Conservation (phyloP, 1,139 yeast genomes). For the Debaryomyces psychrophilus region DNA sequence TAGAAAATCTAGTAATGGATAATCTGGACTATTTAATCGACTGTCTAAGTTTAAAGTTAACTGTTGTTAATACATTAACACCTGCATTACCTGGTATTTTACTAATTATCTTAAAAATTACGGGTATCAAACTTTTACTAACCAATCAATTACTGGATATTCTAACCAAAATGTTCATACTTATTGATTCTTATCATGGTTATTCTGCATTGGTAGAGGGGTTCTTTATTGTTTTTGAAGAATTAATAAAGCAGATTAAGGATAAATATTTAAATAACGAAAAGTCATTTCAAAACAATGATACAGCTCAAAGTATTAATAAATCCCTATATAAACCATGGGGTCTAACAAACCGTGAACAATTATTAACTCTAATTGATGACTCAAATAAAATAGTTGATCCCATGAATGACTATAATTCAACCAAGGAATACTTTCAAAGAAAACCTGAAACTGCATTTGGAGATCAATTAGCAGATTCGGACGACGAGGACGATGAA, state of each 20-base stretch:
- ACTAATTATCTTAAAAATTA: constrained; percentile 64
- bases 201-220: constrained; percentile 73
- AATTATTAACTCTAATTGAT: constrained; percentile 45
- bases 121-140: constrained; percentile 64
- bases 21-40: constrained; percentile 85
- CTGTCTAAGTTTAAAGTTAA: constrained; percentile 65
- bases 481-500: constrained; percentile 40
- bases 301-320: constrained; percentile 15
- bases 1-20: constrained; percentile 56
- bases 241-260: constrained; percentile 58
- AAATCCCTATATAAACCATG: constrained; percentile 49
- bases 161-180: constrained; percentile 68
- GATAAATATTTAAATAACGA: constrained; percentile 33
- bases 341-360: constrained; percentile 50
- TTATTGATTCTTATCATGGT: constrained; percentile 84
- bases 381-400: constrained; percentile 40
- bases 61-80: constrained; percentile 64
- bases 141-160: constrained; percentile 69
- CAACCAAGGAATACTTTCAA: constrained; percentile 37
- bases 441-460: constrained; percentile 39
- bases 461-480: constrained; percentile 31
- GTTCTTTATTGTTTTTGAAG: constrained; percentile 71
- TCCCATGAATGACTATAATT: constrained; percentile 32
- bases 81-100: constrained; percentile 76
- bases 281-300: constrained; percentile 18